Conservation (phyloP, 805 yeast genomes). For the Phaffomyces antillensis region DNA sequence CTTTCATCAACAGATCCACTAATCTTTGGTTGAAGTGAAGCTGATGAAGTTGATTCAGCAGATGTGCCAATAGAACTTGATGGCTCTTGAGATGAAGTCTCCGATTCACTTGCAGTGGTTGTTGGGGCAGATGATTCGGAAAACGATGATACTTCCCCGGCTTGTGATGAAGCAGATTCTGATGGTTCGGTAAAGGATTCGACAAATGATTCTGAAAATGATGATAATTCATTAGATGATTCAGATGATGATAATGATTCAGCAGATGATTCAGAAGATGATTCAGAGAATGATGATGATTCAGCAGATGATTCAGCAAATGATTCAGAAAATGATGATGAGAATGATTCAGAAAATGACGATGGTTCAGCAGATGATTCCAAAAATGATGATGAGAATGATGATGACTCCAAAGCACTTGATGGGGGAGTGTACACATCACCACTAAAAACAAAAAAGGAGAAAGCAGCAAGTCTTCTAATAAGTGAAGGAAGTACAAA, state of each 20-base stretch:
- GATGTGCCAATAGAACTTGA: not conserved
- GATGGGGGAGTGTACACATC: not conserved
- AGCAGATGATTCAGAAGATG: not conserved
- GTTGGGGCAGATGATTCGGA: too few species aligned
- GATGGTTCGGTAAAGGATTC: not conserved
- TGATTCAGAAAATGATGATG: not conserved
- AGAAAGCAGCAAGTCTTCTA: not conserved
- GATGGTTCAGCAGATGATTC: not conserved
- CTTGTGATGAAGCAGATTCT: not conserved
- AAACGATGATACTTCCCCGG: too few species aligned
- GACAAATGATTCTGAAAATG: not conserved
- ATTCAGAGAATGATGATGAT: not conserved
- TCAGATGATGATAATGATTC: not conserved
- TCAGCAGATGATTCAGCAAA: not conserved
- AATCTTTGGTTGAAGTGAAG: not conserved
- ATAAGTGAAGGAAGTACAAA: not conserved
- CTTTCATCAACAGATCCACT: conserved; percentile 6
- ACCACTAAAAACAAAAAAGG: not conserved
- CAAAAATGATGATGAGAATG: too few species aligned
- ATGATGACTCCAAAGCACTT: not conserved
- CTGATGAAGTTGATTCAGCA: not conserved
- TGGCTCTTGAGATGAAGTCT: too few species aligned
- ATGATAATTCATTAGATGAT: not conserved
- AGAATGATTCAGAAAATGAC: too few species aligned
- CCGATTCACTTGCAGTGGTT: too few species aligned